Evolutionary conservation across 345 rosid species (phyloP).

Genomic region (Gossypium bickii): DNA sequence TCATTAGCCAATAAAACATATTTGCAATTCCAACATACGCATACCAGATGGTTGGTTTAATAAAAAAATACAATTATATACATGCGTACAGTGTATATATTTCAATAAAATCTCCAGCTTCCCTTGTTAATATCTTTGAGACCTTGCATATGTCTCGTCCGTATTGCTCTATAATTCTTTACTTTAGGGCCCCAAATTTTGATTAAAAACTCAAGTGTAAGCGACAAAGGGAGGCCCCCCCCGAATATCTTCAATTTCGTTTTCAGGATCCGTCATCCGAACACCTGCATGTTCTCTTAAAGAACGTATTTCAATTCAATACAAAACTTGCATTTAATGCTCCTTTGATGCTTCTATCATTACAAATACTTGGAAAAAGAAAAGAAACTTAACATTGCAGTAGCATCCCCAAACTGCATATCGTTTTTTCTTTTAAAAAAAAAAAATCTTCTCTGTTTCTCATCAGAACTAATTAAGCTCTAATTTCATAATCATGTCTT

Average conservation of each 20-base stretch:
- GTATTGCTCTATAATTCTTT: constrained; percentile 11
- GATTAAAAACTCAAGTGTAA: constrained; percentile 10
- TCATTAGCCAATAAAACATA: not conserved
- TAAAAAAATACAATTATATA: not conserved
- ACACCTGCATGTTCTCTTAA: constrained; percentile 64
- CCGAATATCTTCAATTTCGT: constrained; percentile 32
- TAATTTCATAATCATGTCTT: constrained; percentile 22
- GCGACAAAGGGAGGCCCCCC: constrained; percentile 38
- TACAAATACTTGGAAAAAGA: constrained; percentile 32
- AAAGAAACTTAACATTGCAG: constrained; percentile 17
- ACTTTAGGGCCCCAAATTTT: not conserved
- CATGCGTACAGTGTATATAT: not conserved
- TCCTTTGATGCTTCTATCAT: constrained; percentile 26
- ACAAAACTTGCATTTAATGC: constrained; percentile 54
- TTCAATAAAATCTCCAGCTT: not conserved
- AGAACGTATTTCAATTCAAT: constrained; percentile 26
- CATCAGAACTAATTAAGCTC: not conserved
- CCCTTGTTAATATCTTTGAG: not conserved
- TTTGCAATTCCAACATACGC: not conserved
- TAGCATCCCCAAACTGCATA: not conserved
- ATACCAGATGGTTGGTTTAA: not conserved
- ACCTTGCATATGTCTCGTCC: constrained; percentile 9
- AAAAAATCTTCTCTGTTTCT: not conserved
- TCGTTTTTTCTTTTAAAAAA: not conserved
- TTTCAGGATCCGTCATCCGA: constrained; percentile 34